Base-by-base conservation (phyloP, 176 grass and related monocot species). In the Oryza meyeriana region DNA sequence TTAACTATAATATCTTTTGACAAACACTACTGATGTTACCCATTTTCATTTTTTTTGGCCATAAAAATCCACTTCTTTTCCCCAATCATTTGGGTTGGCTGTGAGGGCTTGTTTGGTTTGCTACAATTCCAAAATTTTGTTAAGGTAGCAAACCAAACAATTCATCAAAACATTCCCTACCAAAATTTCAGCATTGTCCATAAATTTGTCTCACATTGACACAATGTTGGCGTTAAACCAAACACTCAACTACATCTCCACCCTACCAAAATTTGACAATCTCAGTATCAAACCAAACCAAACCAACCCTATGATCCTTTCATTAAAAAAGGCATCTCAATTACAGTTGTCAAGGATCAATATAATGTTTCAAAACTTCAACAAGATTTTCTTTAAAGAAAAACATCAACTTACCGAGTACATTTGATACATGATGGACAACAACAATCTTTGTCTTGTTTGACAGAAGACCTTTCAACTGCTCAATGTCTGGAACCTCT, bases 381-480 rank as follows among this genome's bases (percentile, higher is more conserved):
- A 80, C 27, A 36, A 16, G 7, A 72, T 57, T 50, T 40, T 22
- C 0, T 18, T 32, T 4, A 40, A 48, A 85, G 28, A 25, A 62
- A 84, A 44, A 33, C 44, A 86, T 42, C 44, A 74, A 69, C 68
- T 68, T 86, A 98, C 93, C 96, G 17, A 98, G 91, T 64, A 90
- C 79, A 77, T 98, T 98, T 10, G 93, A 86, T 18, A 98, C 85
- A 93, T 98, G 96, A 74, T 95, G 96, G 39, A 88, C 64, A 81
- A 89, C 90, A 68, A 95, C 96, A 57, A 98, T 92, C 89, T 93
- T 93, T 63, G 96, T 98, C 73, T 88, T 95, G 36, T 79, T 89
- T 62, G 96, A 95, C 61, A 98, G 76, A 83, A 95, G 81, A 59
- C 82, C 72, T 88, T 93, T 98, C 18, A 95, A 85, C 35, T 95